Evolutionary conservation across 2,329 filamentous ascomycete species (phyloP), one percentile per base, ranked within the genome.

Genomic region (Chaetomium strumarium): DNA sequence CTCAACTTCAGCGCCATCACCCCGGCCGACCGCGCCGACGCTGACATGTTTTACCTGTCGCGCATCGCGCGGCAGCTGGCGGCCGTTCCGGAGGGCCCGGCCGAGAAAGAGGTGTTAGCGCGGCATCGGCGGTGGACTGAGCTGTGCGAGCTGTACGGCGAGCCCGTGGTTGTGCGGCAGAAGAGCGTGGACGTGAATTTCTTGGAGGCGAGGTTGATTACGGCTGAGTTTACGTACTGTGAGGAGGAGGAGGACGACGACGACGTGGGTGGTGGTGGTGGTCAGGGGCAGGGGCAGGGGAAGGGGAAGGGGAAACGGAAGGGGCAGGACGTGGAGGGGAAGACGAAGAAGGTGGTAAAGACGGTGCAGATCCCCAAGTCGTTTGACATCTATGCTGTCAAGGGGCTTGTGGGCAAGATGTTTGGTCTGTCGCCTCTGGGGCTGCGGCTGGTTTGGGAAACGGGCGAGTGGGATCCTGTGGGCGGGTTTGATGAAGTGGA

Each of bases 31-130:
- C 83, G 92, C 16, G 77, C 82, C 49, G 93, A 97, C 63, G 90
- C 90, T 5, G 93, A 97, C 62, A 85, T 92, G 63, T 99, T 95
- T 67, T 99, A 99, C 67, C 80, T 97, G 11, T 88, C 85, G 0
- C 80, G 87, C 49, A 93, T 96, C 53, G 87, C 80, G 11, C 84
- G 83, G 57, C 88, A 93, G 65, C 74, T 96, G 37, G 78, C 83
- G 1, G 72, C 76, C 3, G 78, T 81, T 0, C 43, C 49, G 10
- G 44, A 51, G 42, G 24, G n/a, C 11, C 72, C 73, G 2, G 78
- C 76, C 41, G 72, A 84, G 58, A 69, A 68, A 1, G 70, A 72
- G 1, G 77, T 95, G 0, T 66, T 87, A 3, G 69, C 66, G 0
- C 69, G 72, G 3, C 90, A 97, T 67, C 84, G 83, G 8, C 78